Base-by-base conservation (phyloP, 2,329 filamentous ascomycete species). In the Ascosphaera pollenicola region DNA sequence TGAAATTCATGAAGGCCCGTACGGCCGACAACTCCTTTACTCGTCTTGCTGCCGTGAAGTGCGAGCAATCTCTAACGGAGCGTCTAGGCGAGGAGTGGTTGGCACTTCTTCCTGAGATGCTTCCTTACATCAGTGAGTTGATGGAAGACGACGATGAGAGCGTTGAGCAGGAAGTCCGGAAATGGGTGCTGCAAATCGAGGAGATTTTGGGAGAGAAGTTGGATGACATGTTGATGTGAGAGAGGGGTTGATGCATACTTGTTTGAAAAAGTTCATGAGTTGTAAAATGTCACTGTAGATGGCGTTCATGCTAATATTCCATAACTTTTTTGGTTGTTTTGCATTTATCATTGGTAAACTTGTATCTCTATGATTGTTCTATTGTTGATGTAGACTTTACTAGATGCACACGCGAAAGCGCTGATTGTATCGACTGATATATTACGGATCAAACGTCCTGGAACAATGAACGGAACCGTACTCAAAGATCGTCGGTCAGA, bases 71-170 rank as follows among this genome's bases (percentile, higher is more conserved):
- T 11, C 64, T 95, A 45, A 91, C 84, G 10, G 73, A 79, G 47
- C 66, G 72, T 37, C 60, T 95, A 18, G 85, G 85, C 42, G 85
- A 95, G 55, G 89, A 98, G 53, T 98, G 89, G 89, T 61, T 98
- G 43, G 71, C 75, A 1, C 70, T 91, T 63, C 57, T 95, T 53
- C 83, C 87, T 0, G 89, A 98, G 68, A 95, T 94, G 78, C 61
- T 98, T 54, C 87, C 91, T 16, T 82, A 87, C 46, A 93, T 99
- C 49, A 91, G 82, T 51, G 89, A 98, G 62, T 58, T 93, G 51
- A 78, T 93, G 61, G 89, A 98, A 54, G 89, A 98, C 54, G 89
- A 95, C 48, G 85, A 95, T 52, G 89, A 95, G 61, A 68, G 69
- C 19, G 87, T 98, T 17, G 89, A 98, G 63, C 66, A 74, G 52